phyloP scores from a whole-genome alignment of 495 filamentous ascomycete species.

The Cercophora samala region DNA sequence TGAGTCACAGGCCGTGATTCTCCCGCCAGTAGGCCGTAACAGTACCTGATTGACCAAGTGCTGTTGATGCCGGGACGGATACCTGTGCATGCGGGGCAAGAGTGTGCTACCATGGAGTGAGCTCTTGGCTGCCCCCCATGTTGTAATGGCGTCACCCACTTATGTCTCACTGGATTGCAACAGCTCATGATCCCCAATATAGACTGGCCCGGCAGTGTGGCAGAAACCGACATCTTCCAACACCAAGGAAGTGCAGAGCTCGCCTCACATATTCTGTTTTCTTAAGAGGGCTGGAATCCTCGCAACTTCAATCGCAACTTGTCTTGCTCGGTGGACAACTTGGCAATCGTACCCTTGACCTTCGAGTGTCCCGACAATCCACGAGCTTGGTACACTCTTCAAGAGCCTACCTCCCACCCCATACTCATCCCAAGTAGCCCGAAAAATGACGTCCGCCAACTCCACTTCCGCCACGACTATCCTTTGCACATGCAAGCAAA shows the following conservation, averaged over 20 bases:
- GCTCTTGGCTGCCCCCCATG: too few relatives aligned
- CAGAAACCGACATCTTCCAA: neutral
- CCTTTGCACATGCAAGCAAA: slow-evolving; percentile 55
- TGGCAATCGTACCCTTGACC: neutral
- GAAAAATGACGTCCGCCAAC: slow-evolving; percentile 46
- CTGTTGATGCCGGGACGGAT: neutral
- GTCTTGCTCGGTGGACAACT: neutral
- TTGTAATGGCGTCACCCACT: neutral
- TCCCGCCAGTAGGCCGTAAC: too few relatives aligned
- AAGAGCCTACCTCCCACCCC: neutral
- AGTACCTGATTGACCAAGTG: too few relatives aligned
- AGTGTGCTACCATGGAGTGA: neutral
- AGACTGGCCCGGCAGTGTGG: neutral
- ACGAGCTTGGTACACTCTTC: neutral
- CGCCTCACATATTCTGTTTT: neutral
- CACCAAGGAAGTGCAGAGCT: too few relatives aligned
- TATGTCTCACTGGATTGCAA: neutral
- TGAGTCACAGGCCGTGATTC: neutral
- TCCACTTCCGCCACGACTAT: slow-evolving; percentile 49
- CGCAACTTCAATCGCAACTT: neutral
- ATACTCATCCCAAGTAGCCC: neutral
- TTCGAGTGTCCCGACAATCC: neutral
- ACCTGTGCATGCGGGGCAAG: neutral
- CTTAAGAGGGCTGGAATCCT: neutral
- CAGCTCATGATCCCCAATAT: neutral